phyloP scores from a whole-genome alignment of 2,329 filamentous ascomycete genomes.

The Camillea tinctor region DNA sequence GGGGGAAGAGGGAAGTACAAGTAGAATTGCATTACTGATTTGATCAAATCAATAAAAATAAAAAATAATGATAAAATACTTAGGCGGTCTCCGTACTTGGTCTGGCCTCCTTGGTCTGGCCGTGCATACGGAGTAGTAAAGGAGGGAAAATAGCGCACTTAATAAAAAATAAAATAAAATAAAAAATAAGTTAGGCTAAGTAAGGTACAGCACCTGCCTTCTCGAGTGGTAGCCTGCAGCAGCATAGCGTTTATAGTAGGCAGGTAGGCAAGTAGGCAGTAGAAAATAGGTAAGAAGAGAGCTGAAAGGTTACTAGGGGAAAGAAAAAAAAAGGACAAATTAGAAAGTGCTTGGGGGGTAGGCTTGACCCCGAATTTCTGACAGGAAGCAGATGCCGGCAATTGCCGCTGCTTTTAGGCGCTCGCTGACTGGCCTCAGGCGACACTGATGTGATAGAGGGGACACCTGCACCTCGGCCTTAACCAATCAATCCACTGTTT shows the following conservation, averaged over 20 bases:
- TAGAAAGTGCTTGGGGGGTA: constrained; percentile 22
- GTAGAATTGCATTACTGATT: background rate
- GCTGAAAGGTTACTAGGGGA: constrained; percentile 1
- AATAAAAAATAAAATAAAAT: no score
- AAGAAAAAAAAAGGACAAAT: constrained; percentile 17
- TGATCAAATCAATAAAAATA: background rate
- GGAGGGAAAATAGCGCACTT: no score
- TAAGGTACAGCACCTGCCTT: background rate
- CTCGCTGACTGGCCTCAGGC: constrained; percentile 13
- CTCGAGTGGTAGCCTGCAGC: no score
- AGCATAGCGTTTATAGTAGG: no score
- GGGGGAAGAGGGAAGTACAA: background rate
- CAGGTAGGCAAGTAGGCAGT: no score
- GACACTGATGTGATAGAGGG: constrained; percentile 23
- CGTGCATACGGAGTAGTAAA: no score
- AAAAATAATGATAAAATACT: no score
- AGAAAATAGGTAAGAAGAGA: constrained; percentile 5
- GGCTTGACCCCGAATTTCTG: constrained; percentile 31
- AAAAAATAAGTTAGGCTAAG: background rate
- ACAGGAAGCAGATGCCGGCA: constrained; percentile 20
- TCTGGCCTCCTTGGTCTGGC: no score
- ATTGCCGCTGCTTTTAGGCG: constrained; percentile 29
- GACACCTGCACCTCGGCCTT: constrained; percentile 18
- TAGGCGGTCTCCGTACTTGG: no score
- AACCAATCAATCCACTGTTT: constrained; percentile 27